Conservation (phyloP, 2,329 filamentous ascomycete species). For the Cytospora chrysosperma region DNA sequence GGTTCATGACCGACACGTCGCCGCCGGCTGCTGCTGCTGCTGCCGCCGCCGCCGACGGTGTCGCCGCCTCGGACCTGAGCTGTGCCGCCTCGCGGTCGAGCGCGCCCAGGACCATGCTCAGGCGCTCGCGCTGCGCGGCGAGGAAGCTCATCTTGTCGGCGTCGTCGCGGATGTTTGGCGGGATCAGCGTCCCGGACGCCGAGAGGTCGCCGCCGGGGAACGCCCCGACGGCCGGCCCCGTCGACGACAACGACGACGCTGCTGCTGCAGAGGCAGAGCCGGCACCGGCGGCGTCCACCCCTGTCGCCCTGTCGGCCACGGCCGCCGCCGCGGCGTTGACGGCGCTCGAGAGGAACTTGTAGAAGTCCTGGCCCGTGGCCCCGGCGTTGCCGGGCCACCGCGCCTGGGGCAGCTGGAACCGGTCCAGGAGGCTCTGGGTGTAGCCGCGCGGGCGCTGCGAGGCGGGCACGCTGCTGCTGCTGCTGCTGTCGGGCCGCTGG, state of each 20-base stretch:
- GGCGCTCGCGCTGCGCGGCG: slow-evolving; percentile 72
- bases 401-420: slow-evolving; percentile 79
- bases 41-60: slow-evolving; percentile 3
- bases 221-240: slow-evolving; percentile 34
- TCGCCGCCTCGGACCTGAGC: slow-evolving; percentile 40
- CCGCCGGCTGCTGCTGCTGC: neutral
- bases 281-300: neutral
- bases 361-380: slow-evolving; percentile 59
- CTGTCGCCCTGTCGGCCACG: slow-evolving; percentile 36
- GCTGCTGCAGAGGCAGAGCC: no score
- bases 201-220: slow-evolving; percentile 37
- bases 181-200: slow-evolving; percentile 63
- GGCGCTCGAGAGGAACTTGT: slow-evolving; percentile 72
- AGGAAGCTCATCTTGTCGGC: slow-evolving; percentile 73
- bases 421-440: slow-evolving; percentile 76
- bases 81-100: slow-evolving; percentile 76
- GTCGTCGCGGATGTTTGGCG: slow-evolving; percentile 62
- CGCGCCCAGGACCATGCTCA: slow-evolving; percentile 71
- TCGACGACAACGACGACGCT: slow-evolving; percentile 26
- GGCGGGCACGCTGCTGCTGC: slow-evolving; percentile 39
- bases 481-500: slow-evolving; percentile 42
- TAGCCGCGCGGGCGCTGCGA: slow-evolving; percentile 53
- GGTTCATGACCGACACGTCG: neutral
- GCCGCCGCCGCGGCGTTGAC: slow-evolving; percentile 57
- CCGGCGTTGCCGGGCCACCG: slow-evolving; percentile 44